Base-by-base conservation (phyloP, 345 rosid genomes). In the Isatis tinctoria region DNA sequence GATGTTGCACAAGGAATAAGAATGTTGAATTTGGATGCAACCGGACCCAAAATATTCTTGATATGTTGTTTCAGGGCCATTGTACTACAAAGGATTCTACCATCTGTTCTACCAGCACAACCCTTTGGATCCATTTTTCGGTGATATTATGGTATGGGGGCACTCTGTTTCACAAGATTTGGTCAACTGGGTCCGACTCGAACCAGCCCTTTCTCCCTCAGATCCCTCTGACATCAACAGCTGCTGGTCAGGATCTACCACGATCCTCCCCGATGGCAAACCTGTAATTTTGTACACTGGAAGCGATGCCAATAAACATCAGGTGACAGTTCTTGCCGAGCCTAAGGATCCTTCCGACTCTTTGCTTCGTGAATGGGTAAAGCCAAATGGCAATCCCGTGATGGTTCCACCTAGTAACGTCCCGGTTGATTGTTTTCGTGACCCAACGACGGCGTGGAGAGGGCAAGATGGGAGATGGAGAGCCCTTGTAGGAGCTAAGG, bases 181-280 rank as follows among this genome's bases (percentile, higher is more conserved):
- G 53, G 76, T 91, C 79, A 78, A 74, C 67, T 91, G 97, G 96
- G 41, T 84, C 67, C 80, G 76, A 74, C 87, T 91, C 30, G 62
- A 78, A 37, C 82, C 70, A 60, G 93, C 93, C 49, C 81, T 91
- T 47, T 10, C 14, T 45, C 95, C 95, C 7, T 53, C 89, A 1
- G 93, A 57, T 91, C 91, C 57, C 80, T 91, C 47, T 10, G 56
- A 91, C 78, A 74, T 74, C 64, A 85, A 69, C 48, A 81, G 93
- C 57, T 87, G 90, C 79, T 89, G 93, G 86, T 87, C 96, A 3
- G 93, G 92, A 54, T 81, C 93, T 12, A 81, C 75, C 39, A 90
- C 93, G 24, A 75, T 86, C 77, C 87, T 89, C 60, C 84, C 87
- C 0, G 88, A 84, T 43, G 77, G 79, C 11, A 83, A 26, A 52